These are phyloP conservation scores for Penstemon davidsonii DNA, from an alignment of 257 asterid species.

Conservation along the genomic window DNA sequence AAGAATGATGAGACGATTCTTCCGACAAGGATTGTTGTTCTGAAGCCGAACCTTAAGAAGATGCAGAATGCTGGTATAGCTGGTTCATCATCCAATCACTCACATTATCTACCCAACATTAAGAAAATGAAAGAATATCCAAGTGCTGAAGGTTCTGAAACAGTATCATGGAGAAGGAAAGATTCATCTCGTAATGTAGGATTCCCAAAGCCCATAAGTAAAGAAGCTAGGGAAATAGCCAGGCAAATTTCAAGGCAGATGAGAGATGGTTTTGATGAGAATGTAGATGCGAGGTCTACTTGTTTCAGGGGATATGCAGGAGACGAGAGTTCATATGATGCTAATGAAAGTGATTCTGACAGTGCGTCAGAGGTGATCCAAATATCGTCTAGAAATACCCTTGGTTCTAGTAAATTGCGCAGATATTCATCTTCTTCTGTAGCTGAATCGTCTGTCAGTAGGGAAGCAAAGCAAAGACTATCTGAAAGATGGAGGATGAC, in stretches of 20 bases:
- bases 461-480: constrained; percentile 51
- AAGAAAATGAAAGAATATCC: constrained; percentile 32
- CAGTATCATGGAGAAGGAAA: constrained; percentile 31
- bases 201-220: constrained; percentile 29
- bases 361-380: constrained; percentile 39
- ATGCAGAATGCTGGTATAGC: constrained; percentile 28
- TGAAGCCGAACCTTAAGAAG: constrained; percentile 48
- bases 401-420: constrained; percentile 28
- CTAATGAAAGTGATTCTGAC: constrained; percentile 51
- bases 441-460: constrained; percentile 41
- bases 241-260: constrained; percentile 48
- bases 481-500: constrained; percentile 69
- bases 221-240: constrained; percentile 52
- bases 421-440: constrained; percentile 38
- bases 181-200: constrained; percentile 28
- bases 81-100: constrained; percentile 37
- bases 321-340: constrained; percentile 60
- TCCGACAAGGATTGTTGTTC: constrained; percentile 50
- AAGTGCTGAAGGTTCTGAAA: constrained; percentile 29
- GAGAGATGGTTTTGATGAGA: constrained; percentile 38
- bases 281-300: constrained; percentile 28
- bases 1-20: constrained; percentile 31
- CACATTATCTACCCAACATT: constrained; percentile 26
- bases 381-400: constrained; percentile 38
- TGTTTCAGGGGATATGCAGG: constrained; percentile 51